Evolutionary conservation across 1,284 basidiomycete genomes (phyloP).

Genomic region (Puccinia novopanici): DNA sequence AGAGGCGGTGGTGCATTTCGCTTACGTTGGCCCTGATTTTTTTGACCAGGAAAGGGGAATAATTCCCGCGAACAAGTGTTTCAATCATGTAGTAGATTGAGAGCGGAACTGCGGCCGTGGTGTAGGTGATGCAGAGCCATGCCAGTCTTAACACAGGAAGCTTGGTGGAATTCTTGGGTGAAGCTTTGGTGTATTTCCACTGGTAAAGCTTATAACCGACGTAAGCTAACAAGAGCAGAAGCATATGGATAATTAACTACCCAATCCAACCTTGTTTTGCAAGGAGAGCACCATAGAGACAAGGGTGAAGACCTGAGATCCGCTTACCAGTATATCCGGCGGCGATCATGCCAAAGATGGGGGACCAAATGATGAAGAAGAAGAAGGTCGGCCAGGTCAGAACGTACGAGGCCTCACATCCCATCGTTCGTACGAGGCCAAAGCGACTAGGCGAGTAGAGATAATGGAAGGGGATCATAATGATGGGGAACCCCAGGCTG

Average conservation of each 20-base stretch:
- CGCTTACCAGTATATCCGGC: constrained; percentile 34
- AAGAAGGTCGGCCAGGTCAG: constrained; percentile 46
- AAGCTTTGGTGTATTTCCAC: constrained; percentile 15
- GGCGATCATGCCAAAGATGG: constrained; percentile 44
- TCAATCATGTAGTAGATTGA: constrained; percentile 41
- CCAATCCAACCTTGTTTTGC: too few relatives aligned
- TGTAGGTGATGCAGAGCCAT: constrained; percentile 47
- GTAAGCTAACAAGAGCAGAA: constrained; percentile 9
- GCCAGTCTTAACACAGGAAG: constrained; percentile 46
- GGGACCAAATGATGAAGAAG: constrained; percentile 48
- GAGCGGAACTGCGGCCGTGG: constrained; percentile 32
- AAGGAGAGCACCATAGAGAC: not conserved
- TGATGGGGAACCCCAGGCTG: constrained; percentile 32
- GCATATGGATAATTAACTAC: too few relatives aligned
- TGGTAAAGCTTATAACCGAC: constrained; percentile 32
- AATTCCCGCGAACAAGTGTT: constrained; percentile 15
- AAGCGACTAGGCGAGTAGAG: constrained; percentile 46
- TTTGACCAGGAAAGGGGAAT: constrained; percentile 8
- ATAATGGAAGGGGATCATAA: constrained; percentile 39
- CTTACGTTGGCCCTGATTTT: constrained; percentile 32
- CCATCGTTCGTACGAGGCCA: constrained; percentile 36
- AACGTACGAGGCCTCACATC: constrained; percentile 45
- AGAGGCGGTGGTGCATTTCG: not conserved
- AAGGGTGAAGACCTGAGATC: not conserved
- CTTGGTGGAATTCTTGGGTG: constrained; percentile 20